phyloP scores from a whole-genome alignment of 202 grass and related monocot species.

The Eragrostis tef region DNA sequence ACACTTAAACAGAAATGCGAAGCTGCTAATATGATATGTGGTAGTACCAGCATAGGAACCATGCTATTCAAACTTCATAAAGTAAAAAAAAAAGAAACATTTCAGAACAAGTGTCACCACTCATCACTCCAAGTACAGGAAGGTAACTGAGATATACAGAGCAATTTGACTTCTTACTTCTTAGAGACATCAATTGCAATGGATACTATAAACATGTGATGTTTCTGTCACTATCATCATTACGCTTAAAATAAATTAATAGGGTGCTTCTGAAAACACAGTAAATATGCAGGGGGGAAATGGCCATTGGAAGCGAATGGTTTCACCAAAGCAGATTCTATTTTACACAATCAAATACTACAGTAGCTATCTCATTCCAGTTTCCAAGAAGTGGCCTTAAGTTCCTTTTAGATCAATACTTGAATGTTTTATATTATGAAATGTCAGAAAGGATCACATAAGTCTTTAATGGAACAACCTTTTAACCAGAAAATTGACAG shows the following conservation, averaged over 20 bases:
- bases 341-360: background rate
- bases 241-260: background rate
- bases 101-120: background rate
- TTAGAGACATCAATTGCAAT: too few relatives aligned
- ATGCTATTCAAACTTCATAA: background rate
- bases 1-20: background rate
- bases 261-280: background rate
- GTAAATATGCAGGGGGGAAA: background rate
- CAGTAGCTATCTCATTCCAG: background rate
- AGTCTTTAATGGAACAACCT: background rate
- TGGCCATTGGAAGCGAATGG: background rate
- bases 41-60: background rate
- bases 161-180: too few relatives aligned
- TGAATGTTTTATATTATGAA: constrained; percentile 14
- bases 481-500: background rate
- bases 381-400: background rate
- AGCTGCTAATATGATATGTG: background rate
- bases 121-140: background rate
- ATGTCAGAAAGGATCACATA: background rate
- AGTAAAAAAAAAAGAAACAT: background rate
- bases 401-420: constrained; percentile 6
- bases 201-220: background rate
- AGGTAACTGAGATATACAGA: too few relatives aligned
- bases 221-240: background rate
- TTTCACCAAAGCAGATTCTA: background rate